Conservation (phyloP, 306 rosid species). For the Glycine latifolia region DNA sequence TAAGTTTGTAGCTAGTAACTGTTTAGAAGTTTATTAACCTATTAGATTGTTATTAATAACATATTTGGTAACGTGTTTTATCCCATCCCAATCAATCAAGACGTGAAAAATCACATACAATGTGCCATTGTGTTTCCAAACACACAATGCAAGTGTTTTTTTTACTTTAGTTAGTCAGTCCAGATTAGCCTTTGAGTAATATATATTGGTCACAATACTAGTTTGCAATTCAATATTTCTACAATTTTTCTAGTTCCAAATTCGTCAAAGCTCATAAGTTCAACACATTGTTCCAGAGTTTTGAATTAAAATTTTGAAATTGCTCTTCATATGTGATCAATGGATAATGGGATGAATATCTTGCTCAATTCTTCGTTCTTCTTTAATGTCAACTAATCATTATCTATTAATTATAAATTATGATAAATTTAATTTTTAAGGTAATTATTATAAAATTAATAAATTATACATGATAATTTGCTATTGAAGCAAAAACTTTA, state of each 20-base stretch:
- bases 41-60: neutral
- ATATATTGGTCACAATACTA: neutral
- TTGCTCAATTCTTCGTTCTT: slow-evolving; percentile 18
- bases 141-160: neutral
- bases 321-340: slow-evolving; percentile 16
- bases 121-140: too few relatives aligned
- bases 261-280: neutral
- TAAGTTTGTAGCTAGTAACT: neutral
- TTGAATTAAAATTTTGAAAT: slow-evolving; percentile 5
- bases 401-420: too few relatives aligned
- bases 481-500: too few relatives aligned
- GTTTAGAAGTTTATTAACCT: neutral
- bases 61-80: too few relatives aligned
- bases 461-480: too few relatives aligned
- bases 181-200: neutral
- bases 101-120: too few relatives aligned
- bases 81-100: too few relatives aligned
- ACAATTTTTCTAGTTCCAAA: neutral
- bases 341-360: slow-evolving; percentile 21
- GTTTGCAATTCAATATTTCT: slow-evolving; percentile 1
- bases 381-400: too few relatives aligned
- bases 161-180: neutral
- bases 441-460: too few relatives aligned
- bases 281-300: neutral
- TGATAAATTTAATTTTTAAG: too few relatives aligned